A percentile compares a stretch with the other conserved stretches of the same genome.
Evolutionary conservation across 1,284 basidiomycete species (phyloP).

Genomic region (Sanguinoderma infundibulare): DNA sequence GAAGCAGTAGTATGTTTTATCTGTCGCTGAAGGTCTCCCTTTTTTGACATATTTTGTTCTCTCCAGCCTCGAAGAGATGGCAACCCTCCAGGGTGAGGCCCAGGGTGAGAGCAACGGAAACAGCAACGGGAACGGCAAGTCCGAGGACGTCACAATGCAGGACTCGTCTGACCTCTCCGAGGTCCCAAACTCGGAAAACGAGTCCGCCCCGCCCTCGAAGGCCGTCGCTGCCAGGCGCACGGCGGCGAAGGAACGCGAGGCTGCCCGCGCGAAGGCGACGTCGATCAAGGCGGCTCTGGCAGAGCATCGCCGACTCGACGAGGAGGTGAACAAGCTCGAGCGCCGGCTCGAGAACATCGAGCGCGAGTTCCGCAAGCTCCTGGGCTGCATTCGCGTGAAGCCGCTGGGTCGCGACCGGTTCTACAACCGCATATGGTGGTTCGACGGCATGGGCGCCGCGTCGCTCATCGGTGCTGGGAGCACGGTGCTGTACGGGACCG

Average conservation of each 20-base stretch:
- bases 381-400: conserved; percentile 83
- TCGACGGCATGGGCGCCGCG: conserved; percentile 92
- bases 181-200: conserved; percentile 46
- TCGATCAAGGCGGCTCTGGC: conserved; percentile 72
- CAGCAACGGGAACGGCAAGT: conserved; percentile 30
- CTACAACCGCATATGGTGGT: conserved; percentile 97
- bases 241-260: conserved; percentile 77
- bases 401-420: conserved; percentile 93
- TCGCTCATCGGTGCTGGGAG: conserved; percentile 77
- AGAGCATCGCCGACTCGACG: conserved; percentile 83
- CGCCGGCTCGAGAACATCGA: conserved; percentile 86
- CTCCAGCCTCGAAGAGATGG: conserved; percentile 75
- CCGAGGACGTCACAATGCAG: conserved; percentile 61
- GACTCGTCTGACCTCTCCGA: conserved; percentile 77
- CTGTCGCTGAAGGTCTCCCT: background rate
- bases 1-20: conserved; percentile 77
- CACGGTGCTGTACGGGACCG: conserved; percentile 84
- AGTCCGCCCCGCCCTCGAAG: conserved; percentile 56
- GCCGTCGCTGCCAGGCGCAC: conserved; percentile 37
- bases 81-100: conserved; percentile 58
- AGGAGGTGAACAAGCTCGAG: conserved; percentile 84
- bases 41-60: background rate
- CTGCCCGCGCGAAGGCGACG: conserved; percentile 72
- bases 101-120: conserved; percentile 45
- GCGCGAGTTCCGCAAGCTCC: conserved; percentile 88